A percentile compares a stretch with the other conserved stretches of the same genome.
Conservation (phyloP, 331 rosid genomes). For the Spiraea crenata region DNA sequence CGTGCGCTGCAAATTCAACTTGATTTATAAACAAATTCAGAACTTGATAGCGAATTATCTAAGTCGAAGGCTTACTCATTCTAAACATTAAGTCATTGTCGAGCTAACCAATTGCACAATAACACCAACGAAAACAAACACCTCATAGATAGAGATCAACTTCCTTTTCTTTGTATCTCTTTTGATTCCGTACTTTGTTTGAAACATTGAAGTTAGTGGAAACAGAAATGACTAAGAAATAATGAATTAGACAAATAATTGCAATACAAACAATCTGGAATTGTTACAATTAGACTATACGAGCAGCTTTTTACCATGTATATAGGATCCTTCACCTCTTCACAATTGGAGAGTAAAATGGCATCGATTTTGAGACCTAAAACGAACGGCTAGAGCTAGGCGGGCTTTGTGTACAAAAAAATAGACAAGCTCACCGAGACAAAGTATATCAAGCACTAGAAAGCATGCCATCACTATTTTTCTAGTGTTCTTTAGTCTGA, state of each 20-base stretch:
- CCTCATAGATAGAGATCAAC: no score
- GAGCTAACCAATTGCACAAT: no score
- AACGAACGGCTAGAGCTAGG: conserved; percentile 14
- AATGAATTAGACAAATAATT: conserved; percentile 25
- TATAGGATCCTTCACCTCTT: conserved; percentile 25
- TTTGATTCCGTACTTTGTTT: neutral
- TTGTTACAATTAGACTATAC: conserved; percentile 31
- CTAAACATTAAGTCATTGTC: no score
- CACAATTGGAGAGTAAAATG: neutral
- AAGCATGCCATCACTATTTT: conserved; percentile 4
- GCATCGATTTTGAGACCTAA: conserved; percentile 6
- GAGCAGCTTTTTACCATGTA: conserved; percentile 16
- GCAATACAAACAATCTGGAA: conserved; percentile 23
- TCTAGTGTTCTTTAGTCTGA: conserved; percentile 47
- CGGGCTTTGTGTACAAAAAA: conserved; percentile 35
- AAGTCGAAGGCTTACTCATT: no score
- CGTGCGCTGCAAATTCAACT: no score
- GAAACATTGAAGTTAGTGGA: conserved; percentile 7
- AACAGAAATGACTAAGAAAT: conserved; percentile 7
- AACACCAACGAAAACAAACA: no score
- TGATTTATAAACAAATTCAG: no score
- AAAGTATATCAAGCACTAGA: conserved; percentile 18
- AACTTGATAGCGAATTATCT: no score
- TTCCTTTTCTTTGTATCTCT: neutral
- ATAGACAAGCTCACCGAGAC: conserved; percentile 36